A percentile compares a stretch with the other conserved stretches of the same genome.
These are phyloP conservation scores for Vicia sativa DNA, from an alignment of 306 rosid species.

Conservation along the genomic window DNA sequence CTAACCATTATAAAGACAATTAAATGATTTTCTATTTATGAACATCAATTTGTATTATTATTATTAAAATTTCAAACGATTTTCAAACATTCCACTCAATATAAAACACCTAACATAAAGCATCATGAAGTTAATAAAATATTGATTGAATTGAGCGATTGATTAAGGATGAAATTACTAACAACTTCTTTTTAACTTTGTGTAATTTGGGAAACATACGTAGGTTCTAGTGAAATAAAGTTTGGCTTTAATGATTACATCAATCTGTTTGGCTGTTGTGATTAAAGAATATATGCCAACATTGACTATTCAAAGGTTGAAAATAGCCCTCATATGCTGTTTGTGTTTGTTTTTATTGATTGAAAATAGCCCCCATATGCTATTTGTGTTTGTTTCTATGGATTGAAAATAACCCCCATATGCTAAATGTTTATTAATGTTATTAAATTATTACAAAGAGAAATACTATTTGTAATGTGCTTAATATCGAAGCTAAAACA, in stretches of 20 bases:
- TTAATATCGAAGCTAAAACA: too few species aligned
- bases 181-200: neutral
- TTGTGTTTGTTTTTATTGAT: neutral
- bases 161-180: neutral
- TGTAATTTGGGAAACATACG: neutral
- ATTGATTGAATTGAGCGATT: constrained; percentile 32
- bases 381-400: neutral
- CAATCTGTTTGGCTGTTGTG: constrained; percentile 15
- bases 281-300: constrained; percentile 6
- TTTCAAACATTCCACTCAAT: too few species aligned
- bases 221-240: constrained; percentile 25
- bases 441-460: too few species aligned
- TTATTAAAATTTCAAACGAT: too few species aligned
- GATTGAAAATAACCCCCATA: neutral
- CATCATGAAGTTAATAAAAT: too few species aligned
- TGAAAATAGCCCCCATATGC: neutral
- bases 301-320: constrained; percentile 37
- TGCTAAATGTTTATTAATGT: neutral
- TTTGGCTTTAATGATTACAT: constrained; percentile 5
- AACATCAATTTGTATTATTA: too few species aligned
- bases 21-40: too few species aligned
- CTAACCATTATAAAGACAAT: too few species aligned
- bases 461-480: too few species aligned
- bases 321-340: neutral
- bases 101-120: too few species aligned